Conservation (phyloP, 306 rosid species). For the Hippophae gyantsensis region DNA sequence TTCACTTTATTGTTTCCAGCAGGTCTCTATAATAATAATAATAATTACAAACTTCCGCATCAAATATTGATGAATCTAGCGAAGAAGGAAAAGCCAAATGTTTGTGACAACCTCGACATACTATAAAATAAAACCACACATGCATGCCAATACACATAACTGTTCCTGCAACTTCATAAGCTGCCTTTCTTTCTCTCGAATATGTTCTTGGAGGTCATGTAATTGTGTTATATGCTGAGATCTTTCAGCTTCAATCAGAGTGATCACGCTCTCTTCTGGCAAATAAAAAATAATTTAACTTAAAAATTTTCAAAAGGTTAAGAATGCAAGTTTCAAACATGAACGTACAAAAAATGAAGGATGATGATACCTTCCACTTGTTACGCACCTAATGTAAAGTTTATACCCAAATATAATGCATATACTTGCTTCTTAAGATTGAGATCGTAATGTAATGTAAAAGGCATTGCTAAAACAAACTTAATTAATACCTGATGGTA, state of each 20-base stretch:
- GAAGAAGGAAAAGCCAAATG: no score
- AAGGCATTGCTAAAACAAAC: conserved; percentile 4
- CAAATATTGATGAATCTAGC: no score
- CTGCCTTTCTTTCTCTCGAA: conserved; percentile 91
- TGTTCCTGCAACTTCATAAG: conserved; percentile 88
- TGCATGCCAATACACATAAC: conserved; percentile 23
- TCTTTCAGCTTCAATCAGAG: conserved; percentile 93
- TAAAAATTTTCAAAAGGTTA: conserved; percentile 2
- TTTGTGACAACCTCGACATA: neutral
- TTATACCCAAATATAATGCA: neutral
- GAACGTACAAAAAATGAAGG: neutral
- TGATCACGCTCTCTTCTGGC: conserved; percentile 94
- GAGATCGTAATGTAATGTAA: neutral
- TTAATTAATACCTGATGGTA: conserved; percentile 57
- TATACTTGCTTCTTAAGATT: neutral
- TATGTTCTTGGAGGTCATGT: conserved; percentile 81
- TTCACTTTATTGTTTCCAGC: no score
- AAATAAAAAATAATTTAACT: conserved; percentile 11
- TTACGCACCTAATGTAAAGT: neutral
- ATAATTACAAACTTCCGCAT: neutral
- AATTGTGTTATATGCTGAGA: conserved; percentile 79
- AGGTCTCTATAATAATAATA: no score
- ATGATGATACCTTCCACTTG: neutral
- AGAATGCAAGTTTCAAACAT: conserved; percentile 6
- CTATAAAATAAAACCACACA: conserved; percentile 7